Percentiles rank a stretch among this genome's conserved stretches.
phyloP scores from a whole-genome alignment of 768 basidiomycete genomes.

The Phlebiopsis gigantea region DNA sequence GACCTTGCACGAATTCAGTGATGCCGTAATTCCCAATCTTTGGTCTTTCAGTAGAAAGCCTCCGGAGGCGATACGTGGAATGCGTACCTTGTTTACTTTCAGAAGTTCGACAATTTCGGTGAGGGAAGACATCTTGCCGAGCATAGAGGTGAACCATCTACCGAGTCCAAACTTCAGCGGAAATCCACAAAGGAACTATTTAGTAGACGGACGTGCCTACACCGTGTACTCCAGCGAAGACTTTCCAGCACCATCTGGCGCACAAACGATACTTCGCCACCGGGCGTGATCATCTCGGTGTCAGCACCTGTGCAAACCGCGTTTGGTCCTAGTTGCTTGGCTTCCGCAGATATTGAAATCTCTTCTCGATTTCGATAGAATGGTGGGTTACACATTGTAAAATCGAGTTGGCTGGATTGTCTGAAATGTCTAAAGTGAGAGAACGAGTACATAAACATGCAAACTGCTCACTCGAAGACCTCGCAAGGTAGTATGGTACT shows the following conservation, averaged over 20 bases:
- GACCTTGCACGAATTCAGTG: conserved; percentile 78
- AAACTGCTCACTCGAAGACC: background rate
- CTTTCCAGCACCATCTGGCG: conserved; percentile 75
- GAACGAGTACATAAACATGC: conserved; percentile 1
- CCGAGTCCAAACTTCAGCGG: background rate
- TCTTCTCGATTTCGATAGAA: conserved; percentile 83
- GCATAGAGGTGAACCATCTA: conserved; percentile 92
- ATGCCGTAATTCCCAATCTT: conserved; percentile 87
- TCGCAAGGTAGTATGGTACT: conserved; percentile 43
- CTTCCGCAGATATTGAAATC: conserved; percentile 47
- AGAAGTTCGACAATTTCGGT: conserved; percentile 52
- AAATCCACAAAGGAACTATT: background rate
- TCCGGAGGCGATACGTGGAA: background rate
- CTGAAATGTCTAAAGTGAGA: background rate
- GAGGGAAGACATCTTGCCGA: conserved; percentile 82
- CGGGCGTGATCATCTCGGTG: conserved; percentile 84
- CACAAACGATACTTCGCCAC: conserved; percentile 84
- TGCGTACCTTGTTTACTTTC: conserved; percentile 36
- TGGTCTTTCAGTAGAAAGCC: background rate
- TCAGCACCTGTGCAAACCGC: conserved; percentile 87
- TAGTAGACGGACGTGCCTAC: conserved; percentile 43
- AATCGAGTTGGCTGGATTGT: conserved; percentile 32
- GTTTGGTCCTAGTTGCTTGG: conserved; percentile 62
- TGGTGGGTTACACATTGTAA: conserved; percentile 95
- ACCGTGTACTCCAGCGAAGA: conserved; percentile 37